Base-by-base conservation (phyloP, 192 early-diverging fungal genomes). In the Piromyces finnis region DNA sequence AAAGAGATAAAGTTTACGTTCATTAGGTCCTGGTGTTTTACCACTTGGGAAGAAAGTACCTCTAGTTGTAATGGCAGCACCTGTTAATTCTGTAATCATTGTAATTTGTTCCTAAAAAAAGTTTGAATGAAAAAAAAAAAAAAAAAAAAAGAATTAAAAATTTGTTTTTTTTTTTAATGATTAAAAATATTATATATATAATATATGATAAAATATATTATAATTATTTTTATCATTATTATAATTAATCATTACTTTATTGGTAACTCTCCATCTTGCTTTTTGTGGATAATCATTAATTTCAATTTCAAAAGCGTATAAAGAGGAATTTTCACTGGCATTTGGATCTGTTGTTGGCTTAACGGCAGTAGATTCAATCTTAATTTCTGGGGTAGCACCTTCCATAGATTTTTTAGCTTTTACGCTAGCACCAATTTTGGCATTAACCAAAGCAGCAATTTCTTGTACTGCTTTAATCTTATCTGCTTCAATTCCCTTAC, bases 281-380 rank as follows among this genome's bases (percentile, higher is more conserved):
- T 95, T 95, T 83, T 95, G 92, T 36, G 96, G 96, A 83, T 94
- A 98, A 85, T 99, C 97, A 84, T 99, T 99, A 85, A 99, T 98
- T 82, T 94, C 94, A 83, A 99, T 92, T 86, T 99, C 97, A 80
- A 87, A 83, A 9, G 91, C 89, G 86, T 68, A 68, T 9, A 68
- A 18, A 4, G 51, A 68, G 4, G 90, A 94, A 77, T 12, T 88
- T 82, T 84, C 86, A 79, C 81, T 87, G 30, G 26, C 51, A 26
- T 29, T 82, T 77, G 26, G 15, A 29, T 41, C 84, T 0, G 27
- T 79, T 1, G 78, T 28, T 12, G 59, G 41, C 26, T 82, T 30
- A 28, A 41, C 12, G 0, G 26, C 0, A 0, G 81, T 1, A 78
- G 80, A 13, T 28, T 30, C 79, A 68, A 2, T 17, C 15, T 79